Conservation (phyloP, 2,329 filamentous ascomycete genomes). For the Herpotrichia juniperi region DNA sequence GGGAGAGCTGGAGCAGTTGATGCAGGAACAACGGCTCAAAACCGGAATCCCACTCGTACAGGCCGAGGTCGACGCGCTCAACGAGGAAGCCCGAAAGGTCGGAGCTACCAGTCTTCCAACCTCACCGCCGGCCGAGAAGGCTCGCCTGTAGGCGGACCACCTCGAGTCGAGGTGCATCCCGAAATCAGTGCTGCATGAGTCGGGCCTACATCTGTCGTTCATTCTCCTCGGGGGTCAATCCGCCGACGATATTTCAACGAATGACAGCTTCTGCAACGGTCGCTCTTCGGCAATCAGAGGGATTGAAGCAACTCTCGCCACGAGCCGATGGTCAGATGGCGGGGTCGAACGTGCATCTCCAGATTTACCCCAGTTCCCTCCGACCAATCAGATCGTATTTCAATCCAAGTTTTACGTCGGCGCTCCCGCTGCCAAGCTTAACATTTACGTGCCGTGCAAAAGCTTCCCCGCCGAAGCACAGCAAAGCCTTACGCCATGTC, state of each 20-base stretch:
- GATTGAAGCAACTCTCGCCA: background rate
- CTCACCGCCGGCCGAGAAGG: constrained; percentile 19
- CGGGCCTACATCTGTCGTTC: background rate
- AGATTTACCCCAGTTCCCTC: constrained; percentile 6
- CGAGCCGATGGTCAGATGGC: background rate
- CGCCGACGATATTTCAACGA: background rate
- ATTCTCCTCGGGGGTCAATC: background rate
- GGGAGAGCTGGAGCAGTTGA: constrained; percentile 62
- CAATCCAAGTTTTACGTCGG: background rate
- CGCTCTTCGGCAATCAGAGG: background rate
- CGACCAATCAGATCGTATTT: constrained; percentile 6
- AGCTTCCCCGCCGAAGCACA: constrained; percentile 18
- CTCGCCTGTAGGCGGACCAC: constrained; percentile 18
- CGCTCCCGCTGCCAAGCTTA: constrained; percentile 18
- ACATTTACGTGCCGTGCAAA: constrained; percentile 9
- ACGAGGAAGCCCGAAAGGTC: constrained; percentile 55
- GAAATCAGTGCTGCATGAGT: background rate
- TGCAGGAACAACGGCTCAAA: constrained; percentile 47
- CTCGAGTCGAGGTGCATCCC: background rate
- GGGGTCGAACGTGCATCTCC: constrained; percentile 8
- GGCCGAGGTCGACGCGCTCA: constrained; percentile 57
- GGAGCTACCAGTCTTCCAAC: constrained; percentile 27
- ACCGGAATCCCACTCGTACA: constrained; percentile 57
- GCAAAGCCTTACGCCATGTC: constrained; percentile 15
- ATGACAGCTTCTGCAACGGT: background rate